Conservation (phyloP, 176 grass and related monocot genomes). For the Ensete ventricosum region DNA sequence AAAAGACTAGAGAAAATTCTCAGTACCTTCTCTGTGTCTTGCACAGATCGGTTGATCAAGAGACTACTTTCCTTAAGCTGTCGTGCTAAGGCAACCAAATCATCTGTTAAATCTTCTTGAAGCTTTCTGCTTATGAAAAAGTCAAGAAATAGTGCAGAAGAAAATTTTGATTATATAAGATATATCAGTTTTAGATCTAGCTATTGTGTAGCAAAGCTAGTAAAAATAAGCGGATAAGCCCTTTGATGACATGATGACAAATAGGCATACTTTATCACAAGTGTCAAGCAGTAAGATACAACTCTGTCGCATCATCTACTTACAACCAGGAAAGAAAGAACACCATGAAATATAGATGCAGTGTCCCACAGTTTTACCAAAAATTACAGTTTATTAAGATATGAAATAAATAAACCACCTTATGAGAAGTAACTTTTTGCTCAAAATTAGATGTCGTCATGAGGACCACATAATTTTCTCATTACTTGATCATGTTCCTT, state of each 20-base stretch:
- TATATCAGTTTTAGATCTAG: neutral
- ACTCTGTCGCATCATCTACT: too few relatives aligned
- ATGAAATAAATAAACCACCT: neutral
- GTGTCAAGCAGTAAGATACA: neutral
- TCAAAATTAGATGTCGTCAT: too few relatives aligned
- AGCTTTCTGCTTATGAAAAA: slow-evolving; percentile 39
- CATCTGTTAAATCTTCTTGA: slow-evolving; percentile 90
- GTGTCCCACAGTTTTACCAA: too few relatives aligned
- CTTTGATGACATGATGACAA: neutral
- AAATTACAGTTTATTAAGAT: neutral
- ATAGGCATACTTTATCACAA: slow-evolving; percentile 7
- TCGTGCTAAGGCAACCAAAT: slow-evolving; percentile 75
- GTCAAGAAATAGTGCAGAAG: neutral
- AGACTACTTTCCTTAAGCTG: slow-evolving; percentile 80
- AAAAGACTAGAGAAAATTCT: slow-evolving; percentile 1
- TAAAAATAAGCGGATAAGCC: neutral
- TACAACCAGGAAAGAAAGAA: too few relatives aligned
- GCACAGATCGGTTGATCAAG: slow-evolving; percentile 71
- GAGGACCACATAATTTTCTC: too few relatives aligned
- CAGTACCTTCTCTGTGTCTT: slow-evolving; percentile 62
- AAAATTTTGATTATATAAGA: neutral
- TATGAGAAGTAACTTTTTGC: too few relatives aligned
- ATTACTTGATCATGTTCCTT: too few relatives aligned
- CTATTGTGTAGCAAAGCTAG: neutral
- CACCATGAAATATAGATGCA: too few relatives aligned